Conservation (phyloP, 768 basidiomycete genomes). For the Phylloporus arenicola region DNA sequence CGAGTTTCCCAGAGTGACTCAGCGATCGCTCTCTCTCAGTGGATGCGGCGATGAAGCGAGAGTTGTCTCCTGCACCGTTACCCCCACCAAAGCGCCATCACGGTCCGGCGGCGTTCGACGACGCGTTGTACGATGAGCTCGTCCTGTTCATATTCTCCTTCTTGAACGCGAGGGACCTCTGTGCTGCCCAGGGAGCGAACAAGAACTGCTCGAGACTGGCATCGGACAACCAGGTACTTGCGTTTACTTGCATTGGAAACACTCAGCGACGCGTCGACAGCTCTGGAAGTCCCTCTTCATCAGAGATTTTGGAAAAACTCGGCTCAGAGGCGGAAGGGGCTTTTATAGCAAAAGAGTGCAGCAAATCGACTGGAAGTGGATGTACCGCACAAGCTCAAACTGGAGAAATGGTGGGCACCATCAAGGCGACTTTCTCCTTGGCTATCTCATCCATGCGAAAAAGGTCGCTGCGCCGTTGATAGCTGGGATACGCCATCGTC, state of each 20-base stretch:
- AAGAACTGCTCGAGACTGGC: constrained; percentile 64
- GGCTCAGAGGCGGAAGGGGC: constrained; percentile 64
- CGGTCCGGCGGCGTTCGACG: constrained; percentile 40
- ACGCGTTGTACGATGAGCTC: constrained; percentile 68
- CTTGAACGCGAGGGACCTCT: constrained; percentile 63
- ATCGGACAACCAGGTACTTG: constrained; percentile 56
- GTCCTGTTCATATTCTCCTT: constrained; percentile 69
- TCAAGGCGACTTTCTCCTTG: constrained; percentile 10
- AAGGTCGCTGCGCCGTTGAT: constrained; percentile 62
- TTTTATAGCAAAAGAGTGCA: constrained; percentile 43
- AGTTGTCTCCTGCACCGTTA: constrained; percentile 43
- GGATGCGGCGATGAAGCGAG: constrained; percentile 36
- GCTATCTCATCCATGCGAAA: constrained; percentile 17
- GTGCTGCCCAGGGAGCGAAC: constrained; percentile 55
- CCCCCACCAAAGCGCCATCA: constrained; percentile 57
- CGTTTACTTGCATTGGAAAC: constrained; percentile 10
- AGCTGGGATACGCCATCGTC: constrained; percentile 24
- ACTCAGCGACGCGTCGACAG: constrained; percentile 22
- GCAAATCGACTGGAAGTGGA: constrained; percentile 70
- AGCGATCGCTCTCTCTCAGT: neutral
- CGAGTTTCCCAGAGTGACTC: constrained; percentile 7
- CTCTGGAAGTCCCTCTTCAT: constrained; percentile 70
- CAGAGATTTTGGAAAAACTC: constrained; percentile 56
- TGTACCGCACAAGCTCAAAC: constrained; percentile 80
- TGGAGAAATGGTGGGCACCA: constrained; percentile 64